Base-by-base conservation (phyloP, 164 flowering plant species). In the Stephania japonica region DNA sequence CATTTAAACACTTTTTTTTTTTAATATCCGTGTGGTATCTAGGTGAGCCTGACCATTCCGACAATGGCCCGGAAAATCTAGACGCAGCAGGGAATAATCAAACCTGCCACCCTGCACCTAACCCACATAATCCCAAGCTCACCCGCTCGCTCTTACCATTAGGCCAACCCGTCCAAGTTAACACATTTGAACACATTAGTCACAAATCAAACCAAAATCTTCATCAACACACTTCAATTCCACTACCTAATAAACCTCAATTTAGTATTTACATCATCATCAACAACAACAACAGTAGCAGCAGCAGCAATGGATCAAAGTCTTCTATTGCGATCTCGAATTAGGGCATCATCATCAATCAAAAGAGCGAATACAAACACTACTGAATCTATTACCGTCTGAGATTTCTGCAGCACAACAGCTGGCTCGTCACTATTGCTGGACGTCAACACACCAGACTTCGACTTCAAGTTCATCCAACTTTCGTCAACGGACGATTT, bases 351-450 rank as follows among this genome's bases (percentile, higher is more conserved):
- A 44, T 44, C 14, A 8, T 44, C 14, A 8, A 44, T 44, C 14
- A 13, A 8, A 2, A 44, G 50, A 44, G 50, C 50, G 14, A 44
- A 44, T 3, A 13, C 1, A 44, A 44, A 8, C 2, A 32, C 38
- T 16, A 16, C 1, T 47, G 16, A 47, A 47, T 3, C n/a, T 9
- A 5, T 2, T 85, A 92, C 98, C 72, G 87, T 84, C 76, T 87
- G 90, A 16, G 84, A 86, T 68, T 88, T 76, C 83, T 87, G 85
- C 53, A 89, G 14, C 26, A 89, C 64, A 42, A 94, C 93, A 4
- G 87, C 97, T 72, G 71, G 80, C 4, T 88, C 92, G 0, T 89
- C 90, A 19, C 93, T 80, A 71, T 85, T 86, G 13, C 69, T 82
- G n/a, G 97, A 87, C 25, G 85, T 70, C 68, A 94, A 71, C 6